Conservation (phyloP, 208 protist species). For the Vickermania ingenoplastis region DNA sequence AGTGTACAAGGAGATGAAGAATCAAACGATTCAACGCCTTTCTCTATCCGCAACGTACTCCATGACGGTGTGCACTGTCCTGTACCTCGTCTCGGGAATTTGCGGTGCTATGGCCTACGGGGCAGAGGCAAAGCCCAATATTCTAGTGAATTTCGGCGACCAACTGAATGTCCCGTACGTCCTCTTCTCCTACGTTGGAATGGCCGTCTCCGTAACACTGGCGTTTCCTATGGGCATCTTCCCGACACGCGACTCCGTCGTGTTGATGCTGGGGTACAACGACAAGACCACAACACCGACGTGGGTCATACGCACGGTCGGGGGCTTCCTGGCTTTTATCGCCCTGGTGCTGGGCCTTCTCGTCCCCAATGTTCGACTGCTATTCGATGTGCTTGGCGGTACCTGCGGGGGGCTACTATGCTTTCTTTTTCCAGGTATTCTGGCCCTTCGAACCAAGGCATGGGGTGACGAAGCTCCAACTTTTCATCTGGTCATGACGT, state of each 20-base stretch:
- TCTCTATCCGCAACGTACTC: conserved; percentile 35
- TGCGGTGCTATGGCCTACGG: conserved; percentile 63
- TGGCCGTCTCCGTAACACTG: conserved; percentile 65
- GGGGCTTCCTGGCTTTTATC: conserved; percentile 41
- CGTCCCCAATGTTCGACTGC: conserved; percentile 62
- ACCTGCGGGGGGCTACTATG: conserved; percentile 58
- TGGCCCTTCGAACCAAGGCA: conserved; percentile 41
- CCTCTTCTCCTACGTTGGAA: conserved; percentile 52
- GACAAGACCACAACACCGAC: conserved; percentile 19
- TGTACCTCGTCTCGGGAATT: conserved; percentile 60
- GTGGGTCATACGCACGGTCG: conserved; percentile 31
- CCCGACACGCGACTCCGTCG: conserved; percentile 57
- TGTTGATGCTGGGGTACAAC: conserved; percentile 48
- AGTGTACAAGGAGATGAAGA: conserved; percentile 66
- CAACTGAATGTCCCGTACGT: conserved; percentile 37
- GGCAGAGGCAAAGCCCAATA: conserved; percentile 40
- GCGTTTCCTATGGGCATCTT: conserved; percentile 82
- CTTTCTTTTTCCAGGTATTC: conserved; percentile 67
- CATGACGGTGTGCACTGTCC: conserved; percentile 44
- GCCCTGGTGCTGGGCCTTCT: conserved; percentile 48
- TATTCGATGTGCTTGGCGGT: conserved; percentile 73
- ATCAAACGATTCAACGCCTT: conserved; percentile 37
- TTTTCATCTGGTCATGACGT: conserved; percentile 24
- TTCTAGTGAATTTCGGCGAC: conserved; percentile 60
- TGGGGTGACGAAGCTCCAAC: conserved; percentile 34